These are phyloP conservation scores for Talaromyces sp. DNA, from an alignment of 2,329 filamentous ascomycete genomes.

Conservation along the genomic window DNA sequence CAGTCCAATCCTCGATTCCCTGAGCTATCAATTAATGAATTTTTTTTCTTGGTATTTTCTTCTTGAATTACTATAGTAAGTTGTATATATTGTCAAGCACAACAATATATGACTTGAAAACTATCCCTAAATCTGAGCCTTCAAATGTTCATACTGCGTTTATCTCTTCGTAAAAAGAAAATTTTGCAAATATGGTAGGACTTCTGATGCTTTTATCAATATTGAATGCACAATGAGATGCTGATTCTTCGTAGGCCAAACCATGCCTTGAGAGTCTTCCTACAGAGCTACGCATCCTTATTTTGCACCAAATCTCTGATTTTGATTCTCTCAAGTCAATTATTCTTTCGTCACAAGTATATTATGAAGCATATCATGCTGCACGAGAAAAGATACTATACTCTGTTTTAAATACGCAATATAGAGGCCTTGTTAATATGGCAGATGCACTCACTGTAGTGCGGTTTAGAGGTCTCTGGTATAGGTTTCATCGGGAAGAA, in stretches of 20 bases:
- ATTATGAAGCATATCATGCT: background rate
- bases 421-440: background rate
- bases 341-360: background rate
- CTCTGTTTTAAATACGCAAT: slow-evolving; percentile 1
- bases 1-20: no score
- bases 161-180: no score
- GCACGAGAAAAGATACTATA: background rate
- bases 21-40: no score
- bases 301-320: background rate
- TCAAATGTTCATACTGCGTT: no score
- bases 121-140: no score
- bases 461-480: background rate
- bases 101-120: no score
- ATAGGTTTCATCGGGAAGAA: background rate
- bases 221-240: background rate
- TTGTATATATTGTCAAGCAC: no score
- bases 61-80: no score
- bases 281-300: background rate
- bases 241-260: background rate
- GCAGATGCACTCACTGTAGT: background rate
- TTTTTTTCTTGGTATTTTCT: no score
- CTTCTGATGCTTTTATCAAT: background rate
- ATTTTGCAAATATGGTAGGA: background rate
- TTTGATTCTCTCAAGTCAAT: slow-evolving; percentile 1
- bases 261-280: background rate